Evolutionary conservation across 2,329 filamentous ascomycete genomes (phyloP).

Genomic region (Hysterium pulicare): DNA sequence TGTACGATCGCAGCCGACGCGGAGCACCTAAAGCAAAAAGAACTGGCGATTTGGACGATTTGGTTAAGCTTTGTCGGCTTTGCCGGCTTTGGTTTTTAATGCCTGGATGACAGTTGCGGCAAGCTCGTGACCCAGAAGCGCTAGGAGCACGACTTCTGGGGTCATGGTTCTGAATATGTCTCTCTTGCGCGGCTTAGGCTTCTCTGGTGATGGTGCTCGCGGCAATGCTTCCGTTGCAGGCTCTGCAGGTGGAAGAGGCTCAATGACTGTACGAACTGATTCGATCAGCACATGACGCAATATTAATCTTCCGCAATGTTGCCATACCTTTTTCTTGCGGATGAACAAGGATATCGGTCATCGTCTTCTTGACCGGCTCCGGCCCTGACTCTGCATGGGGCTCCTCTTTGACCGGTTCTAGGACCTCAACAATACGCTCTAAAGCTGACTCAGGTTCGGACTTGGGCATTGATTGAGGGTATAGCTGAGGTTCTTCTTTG

Average conservation of each 20-base stretch:
- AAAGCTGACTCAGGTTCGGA: not conserved
- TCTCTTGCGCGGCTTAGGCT: slow-evolving; percentile 12
- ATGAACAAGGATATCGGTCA: too few relatives aligned
- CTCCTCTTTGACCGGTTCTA: not conserved
- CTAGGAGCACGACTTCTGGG: not conserved
- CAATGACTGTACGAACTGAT: too few relatives aligned
- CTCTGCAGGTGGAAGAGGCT: not conserved
- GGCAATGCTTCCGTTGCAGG: not conserved
- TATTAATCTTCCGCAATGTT: too few relatives aligned
- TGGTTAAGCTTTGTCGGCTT: too few relatives aligned
- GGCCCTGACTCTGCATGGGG: not conserved
- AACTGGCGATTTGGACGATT: too few relatives aligned
- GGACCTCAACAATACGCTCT: not conserved
- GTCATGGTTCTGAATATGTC: slow-evolving; percentile 13
- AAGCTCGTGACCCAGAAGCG: slow-evolving; percentile 6
- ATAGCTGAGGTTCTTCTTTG: slow-evolving; percentile 3
- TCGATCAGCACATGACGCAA: too few relatives aligned
- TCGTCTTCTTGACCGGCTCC: too few relatives aligned
- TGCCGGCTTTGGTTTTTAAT: not conserved
- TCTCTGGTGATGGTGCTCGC: not conserved
- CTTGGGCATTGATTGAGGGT: too few relatives aligned
- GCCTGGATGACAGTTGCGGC: slow-evolving; percentile 10
- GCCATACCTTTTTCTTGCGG: too few relatives aligned
- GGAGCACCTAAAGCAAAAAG: too few relatives aligned
- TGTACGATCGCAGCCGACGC: too few relatives aligned